Conservation (phyloP, 1,284 basidiomycete species). For the Trichosporon ovoides region DNA sequence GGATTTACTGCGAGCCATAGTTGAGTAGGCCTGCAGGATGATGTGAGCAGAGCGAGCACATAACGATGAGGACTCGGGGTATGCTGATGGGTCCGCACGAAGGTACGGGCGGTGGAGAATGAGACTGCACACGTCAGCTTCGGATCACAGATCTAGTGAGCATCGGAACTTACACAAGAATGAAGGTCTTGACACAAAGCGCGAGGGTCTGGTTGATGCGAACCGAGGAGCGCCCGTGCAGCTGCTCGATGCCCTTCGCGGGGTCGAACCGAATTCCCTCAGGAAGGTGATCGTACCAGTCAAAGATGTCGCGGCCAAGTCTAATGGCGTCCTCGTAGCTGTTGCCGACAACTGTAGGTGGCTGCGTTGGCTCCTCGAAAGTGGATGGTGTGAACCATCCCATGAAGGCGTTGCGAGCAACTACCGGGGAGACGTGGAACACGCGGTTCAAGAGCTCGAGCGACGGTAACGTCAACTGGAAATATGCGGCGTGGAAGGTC, state of each 20-base stretch:
- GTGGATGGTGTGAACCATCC: slow-evolving; percentile 41
- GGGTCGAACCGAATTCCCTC: slow-evolving; percentile 40
- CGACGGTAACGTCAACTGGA: slow-evolving; percentile 45
- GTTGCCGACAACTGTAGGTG: slow-evolving; percentile 18
- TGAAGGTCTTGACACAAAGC: slow-evolving; percentile 45
- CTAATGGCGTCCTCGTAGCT: slow-evolving; percentile 46
- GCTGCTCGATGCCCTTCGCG: slow-evolving; percentile 27
- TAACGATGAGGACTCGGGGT: slow-evolving; percentile 44
- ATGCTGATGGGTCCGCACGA: slow-evolving; percentile 43
- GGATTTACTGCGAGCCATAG: slow-evolving; percentile 36
- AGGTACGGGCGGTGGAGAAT: slow-evolving; percentile 48
- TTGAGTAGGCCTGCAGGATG: slow-evolving; percentile 38
- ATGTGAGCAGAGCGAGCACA: slow-evolving; percentile 41
- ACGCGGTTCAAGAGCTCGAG: slow-evolving; percentile 45
- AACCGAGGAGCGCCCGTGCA: slow-evolving; percentile 20
- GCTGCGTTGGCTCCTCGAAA: slow-evolving; percentile 10
- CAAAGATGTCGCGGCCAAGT: slow-evolving; percentile 42
- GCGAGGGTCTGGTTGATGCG: slow-evolving; percentile 44
- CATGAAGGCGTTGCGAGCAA: slow-evolving; percentile 33
- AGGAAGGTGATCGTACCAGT: slow-evolving; percentile 44
- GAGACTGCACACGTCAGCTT: slow-evolving; percentile 27
- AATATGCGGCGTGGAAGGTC: slow-evolving; percentile 47
- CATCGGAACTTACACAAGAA: slow-evolving; percentile 35
- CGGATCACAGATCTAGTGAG: background rate
- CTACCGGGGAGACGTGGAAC: slow-evolving; percentile 38